These are phyloP conservation scores for Apiospora saccharicola DNA, from an alignment of 2,329 filamentous ascomycete species.

Conservation along the genomic window DNA sequence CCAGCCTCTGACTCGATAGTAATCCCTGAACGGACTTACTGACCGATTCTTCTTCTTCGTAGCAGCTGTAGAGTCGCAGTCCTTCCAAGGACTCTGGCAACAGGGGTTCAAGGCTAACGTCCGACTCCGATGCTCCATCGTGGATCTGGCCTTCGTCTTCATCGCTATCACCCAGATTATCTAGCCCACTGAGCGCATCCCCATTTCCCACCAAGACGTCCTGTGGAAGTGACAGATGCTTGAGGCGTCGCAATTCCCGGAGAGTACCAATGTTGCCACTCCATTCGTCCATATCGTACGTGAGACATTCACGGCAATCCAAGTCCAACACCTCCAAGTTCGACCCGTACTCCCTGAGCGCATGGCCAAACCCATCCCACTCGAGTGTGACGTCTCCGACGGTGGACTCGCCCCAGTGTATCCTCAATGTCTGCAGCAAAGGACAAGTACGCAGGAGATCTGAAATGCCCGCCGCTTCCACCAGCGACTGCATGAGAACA, in stretches of 20 bases:
- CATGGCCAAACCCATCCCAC: not conserved
- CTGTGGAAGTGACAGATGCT: not conserved
- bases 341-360: not conserved
- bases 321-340: not conserved
- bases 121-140: not conserved
- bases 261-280: not conserved
- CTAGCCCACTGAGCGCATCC: not conserved
- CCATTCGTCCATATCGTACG: not conserved
- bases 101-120: not conserved
- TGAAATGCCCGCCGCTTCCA: not conserved
- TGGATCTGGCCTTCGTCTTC: not conserved
- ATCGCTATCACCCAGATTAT: not conserved
- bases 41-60: not conserved
- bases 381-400: not conserved
- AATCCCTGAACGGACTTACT: not conserved
- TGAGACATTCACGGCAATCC: not conserved
- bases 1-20: not conserved
- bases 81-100: not conserved
- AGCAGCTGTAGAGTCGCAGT: not conserved
- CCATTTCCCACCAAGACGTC: not conserved
- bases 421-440: not conserved
- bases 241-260: not conserved
- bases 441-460: not conserved
- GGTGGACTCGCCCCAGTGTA: not conserved
- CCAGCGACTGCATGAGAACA: not conserved